Base-by-base conservation (phyloP, 108 stramenopile species). In the Asterionellopsis glacialis region DNA sequence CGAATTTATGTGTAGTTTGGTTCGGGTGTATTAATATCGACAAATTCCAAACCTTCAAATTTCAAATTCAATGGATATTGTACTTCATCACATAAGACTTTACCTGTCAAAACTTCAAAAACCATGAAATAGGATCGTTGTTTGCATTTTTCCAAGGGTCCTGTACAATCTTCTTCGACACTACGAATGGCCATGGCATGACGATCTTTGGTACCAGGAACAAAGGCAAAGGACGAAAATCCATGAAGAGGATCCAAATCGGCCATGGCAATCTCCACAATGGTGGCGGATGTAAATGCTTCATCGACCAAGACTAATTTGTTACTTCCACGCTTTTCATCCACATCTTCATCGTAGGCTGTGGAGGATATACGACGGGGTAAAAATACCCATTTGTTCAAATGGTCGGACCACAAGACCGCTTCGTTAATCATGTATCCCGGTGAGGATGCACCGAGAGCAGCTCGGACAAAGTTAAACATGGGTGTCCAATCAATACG, bases 31-130 rank as follows among this genome's bases (percentile, higher is more conserved):
- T 83, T 72, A 70, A 88, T 78, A 53, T 95, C 75, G 1, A 95
- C 82, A 60, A 97, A 95, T 64, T 97, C 95, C 52, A 97, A 56
- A n/a, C 95, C 96, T 72, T 97, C 96, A 72, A 89, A 97, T 61
- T 97, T 97, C 59, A 74, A 55, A n/a, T 81, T 66, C n/a, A 82
- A 70, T 22, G 81, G 59, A 63, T 81, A 73, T 51, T 84, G 64
- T 0, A 86, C 75, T 77, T 97, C 96, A 42, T 95, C 91, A 77
- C 93, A 76, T 48, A 97, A 72, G 12, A 94, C 90, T 58, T 92
- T 86, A 42, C 96, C 96, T 10, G 93, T 88, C 39, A 90, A 51
- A 0, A 91, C 72, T 69, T 93, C 85, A 63, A 97, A 94, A 45
- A 96, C 85, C 51, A 92, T 84, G 57, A 94, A 54, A 70, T 91